These are phyloP conservation scores for Vitis cinerea DNA, from an alignment of 164 flowering plant species.

Conservation along the genomic window DNA sequence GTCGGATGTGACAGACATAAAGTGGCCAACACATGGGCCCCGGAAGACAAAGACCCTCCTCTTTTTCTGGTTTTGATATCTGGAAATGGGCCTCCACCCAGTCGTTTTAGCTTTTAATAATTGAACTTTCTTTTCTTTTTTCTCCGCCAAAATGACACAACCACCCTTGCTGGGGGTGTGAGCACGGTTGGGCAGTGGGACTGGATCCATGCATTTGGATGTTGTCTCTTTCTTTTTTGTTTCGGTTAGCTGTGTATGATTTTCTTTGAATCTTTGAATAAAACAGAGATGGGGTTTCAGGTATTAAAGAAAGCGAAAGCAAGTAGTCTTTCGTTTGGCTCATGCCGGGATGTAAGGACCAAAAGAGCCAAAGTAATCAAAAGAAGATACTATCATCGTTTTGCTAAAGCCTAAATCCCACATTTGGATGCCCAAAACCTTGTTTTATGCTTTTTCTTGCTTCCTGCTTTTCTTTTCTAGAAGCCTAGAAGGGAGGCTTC, in stretches of 20 bases:
- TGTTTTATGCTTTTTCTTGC: neutral
- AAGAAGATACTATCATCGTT: constrained; percentile 6
- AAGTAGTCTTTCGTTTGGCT: neutral
- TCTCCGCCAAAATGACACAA: neutral
- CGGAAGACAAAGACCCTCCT: neutral
- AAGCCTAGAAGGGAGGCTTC: no score
- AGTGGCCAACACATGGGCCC: constrained; percentile 26
- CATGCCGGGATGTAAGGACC: neutral
- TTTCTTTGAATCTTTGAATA: constrained; percentile 12
- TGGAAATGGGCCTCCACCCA: neutral
- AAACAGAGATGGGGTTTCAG: neutral
- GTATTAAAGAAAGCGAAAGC: neutral
- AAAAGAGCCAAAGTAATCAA: constrained; percentile 17
- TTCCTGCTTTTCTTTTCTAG: neutral
- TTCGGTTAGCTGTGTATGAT: neutral
- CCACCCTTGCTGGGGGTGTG: neutral
- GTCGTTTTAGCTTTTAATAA: neutral
- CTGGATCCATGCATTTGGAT: constrained; percentile 5
- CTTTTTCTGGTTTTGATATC: constrained; percentile 4
- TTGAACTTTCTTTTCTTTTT: neutral
- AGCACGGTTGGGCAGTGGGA: neutral
- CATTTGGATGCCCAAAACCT: constrained; percentile 1
- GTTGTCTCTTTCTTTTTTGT: no score
- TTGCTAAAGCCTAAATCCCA: constrained; percentile 1
- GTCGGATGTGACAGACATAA: constrained; percentile 2